Conservation (phyloP, 169 alveolate genomes). For the Eimeria acervulina region DNA sequence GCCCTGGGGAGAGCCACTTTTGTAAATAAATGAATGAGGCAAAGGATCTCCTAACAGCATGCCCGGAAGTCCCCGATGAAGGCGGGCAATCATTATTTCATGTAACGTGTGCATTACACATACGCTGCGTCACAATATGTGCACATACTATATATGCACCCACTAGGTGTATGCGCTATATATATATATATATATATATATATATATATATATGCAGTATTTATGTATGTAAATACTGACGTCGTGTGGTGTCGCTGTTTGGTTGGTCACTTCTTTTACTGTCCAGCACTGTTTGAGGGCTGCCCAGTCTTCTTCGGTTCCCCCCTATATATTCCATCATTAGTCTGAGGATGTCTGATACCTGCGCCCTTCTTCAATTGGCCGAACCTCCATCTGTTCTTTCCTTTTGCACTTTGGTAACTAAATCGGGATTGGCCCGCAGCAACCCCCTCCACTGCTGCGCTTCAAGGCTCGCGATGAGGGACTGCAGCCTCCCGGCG, state of each 20-base stretch:
- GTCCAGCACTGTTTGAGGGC: too few species aligned
- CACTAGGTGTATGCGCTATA: neutral
- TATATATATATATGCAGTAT: too few species aligned
- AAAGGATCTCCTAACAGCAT: neutral
- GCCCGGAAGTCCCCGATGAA: neutral
- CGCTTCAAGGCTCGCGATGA: neutral
- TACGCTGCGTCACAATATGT: too few species aligned
- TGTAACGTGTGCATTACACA: neutral
- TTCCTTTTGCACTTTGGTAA: neutral
- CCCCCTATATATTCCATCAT: neutral
- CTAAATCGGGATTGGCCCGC: neutral
- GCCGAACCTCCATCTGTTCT: neutral
- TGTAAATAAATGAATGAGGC: neutral
- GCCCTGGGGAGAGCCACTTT: neutral
- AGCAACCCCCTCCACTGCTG: neutral
- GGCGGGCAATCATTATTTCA: neutral
- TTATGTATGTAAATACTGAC: neutral
- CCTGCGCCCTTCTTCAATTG: neutral
- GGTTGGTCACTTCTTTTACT: too few species aligned
- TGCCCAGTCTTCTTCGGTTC: neutral
- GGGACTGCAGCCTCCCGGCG: neutral
- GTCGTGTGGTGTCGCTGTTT: too few species aligned
- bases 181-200: too few species aligned
- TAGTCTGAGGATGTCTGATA: neutral
- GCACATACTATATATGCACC: neutral